Evolutionary conservation across 306 rosid species (phyloP).

Genomic region (Lupinus albus): DNA sequence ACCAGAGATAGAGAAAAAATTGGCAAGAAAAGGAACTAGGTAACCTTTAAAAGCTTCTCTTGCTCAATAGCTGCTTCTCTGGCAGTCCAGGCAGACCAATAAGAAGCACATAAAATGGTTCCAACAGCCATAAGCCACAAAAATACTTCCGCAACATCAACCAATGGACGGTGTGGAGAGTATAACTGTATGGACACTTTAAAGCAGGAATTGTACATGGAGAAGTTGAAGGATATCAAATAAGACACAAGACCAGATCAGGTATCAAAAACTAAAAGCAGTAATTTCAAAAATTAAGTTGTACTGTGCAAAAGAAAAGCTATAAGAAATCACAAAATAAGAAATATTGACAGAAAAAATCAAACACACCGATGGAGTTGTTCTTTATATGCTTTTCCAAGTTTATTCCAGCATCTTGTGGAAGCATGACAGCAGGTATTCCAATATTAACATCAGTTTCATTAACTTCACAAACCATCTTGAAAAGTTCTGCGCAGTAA

Average conservation of each 20-base stretch:
- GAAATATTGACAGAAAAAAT: slow-evolving; percentile 24
- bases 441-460: slow-evolving; percentile 72
- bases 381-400: slow-evolving; percentile 64
- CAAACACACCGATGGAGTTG: slow-evolving; percentile 60
- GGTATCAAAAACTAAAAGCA: slow-evolving; percentile 17
- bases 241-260: slow-evolving; percentile 23
- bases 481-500: slow-evolving; percentile 77
- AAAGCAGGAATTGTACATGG: slow-evolving; percentile 46
- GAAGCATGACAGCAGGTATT: slow-evolving; percentile 98
- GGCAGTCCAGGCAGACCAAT: slow-evolving; percentile 97
- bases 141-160: slow-evolving; percentile 96
- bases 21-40: slow-evolving; percentile 34
- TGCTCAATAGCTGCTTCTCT: slow-evolving; percentile 86
- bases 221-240: slow-evolving; percentile 34
- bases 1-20: slow-evolving; percentile 2
- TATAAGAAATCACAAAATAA: slow-evolving; percentile 23
- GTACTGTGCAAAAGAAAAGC: slow-evolving; percentile 17
- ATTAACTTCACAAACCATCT: slow-evolving; percentile 90
- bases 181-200: slow-evolving; percentile 92
- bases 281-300: slow-evolving; percentile 24
- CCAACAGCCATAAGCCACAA: slow-evolving; percentile 99
- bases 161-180: slow-evolving; percentile 92
- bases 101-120: slow-evolving; percentile 87
- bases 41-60: slow-evolving; percentile 87
- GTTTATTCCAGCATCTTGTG: slow-evolving; percentile 75